Conservation (phyloP, 768 basidiomycete genomes). For the Phanerochaete carnosa region DNA sequence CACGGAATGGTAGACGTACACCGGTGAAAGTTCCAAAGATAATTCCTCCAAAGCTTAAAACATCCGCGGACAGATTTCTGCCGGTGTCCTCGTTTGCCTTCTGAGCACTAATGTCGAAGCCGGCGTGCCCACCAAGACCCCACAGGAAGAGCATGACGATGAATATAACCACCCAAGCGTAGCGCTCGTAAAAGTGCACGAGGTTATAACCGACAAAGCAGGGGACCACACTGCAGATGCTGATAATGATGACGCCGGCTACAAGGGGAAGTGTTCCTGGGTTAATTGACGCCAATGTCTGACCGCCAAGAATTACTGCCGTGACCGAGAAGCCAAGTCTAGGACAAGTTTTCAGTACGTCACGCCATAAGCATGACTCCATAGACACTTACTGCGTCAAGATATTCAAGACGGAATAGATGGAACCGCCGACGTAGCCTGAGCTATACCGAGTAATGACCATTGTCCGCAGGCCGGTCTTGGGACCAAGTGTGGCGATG, state of each 20-base stretch:
- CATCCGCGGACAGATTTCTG: conserved; percentile 39
- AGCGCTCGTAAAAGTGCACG: conserved; percentile 50
- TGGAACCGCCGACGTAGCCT: conserved; percentile 45
- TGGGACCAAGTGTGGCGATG: conserved; percentile 51
- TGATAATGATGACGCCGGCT: conserved; percentile 47
- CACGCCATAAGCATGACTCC: neutral
- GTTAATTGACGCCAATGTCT: conserved; percentile 45
- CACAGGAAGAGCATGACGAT: conserved; percentile 50
- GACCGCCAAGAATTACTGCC: conserved; percentile 52
- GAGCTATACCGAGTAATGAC: conserved; percentile 45
- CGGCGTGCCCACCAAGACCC: conserved; percentile 45
- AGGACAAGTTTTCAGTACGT: neutral
- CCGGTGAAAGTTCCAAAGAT: conserved; percentile 47
- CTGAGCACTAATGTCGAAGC: conserved; percentile 43
- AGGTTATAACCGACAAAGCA: conserved; percentile 46
- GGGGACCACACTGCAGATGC: conserved; percentile 38
- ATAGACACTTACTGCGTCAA: conserved; percentile 33
- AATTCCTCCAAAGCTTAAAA: conserved; percentile 51
- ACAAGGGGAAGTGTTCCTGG: conserved; percentile 41
- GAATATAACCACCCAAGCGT: conserved; percentile 48
- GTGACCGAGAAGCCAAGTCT: conserved; percentile 48
- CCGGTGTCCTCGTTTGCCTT: conserved; percentile 42
- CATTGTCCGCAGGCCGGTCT: conserved; percentile 54
- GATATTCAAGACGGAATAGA: conserved; percentile 52
- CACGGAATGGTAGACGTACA: conserved; percentile 22